phyloP scores from a whole-genome alignment of 768 basidiomycete genomes.

The Suillus bovinus region DNA sequence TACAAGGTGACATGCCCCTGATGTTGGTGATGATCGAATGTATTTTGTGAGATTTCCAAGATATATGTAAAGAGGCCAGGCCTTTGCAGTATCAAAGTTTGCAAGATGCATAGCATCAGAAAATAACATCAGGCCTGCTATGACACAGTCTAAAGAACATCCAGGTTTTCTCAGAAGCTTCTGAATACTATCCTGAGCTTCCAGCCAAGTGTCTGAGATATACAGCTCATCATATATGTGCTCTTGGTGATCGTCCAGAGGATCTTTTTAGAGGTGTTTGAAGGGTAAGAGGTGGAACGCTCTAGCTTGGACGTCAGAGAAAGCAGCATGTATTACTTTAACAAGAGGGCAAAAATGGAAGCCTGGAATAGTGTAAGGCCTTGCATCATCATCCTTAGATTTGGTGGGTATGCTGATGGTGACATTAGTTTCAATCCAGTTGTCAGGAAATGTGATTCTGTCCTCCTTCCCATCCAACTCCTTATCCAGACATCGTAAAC shows the following conservation, averaged over 20 bases:
- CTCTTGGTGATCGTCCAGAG: no score
- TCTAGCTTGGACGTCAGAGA: no score
- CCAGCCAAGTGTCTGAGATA: no score
- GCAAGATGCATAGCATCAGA: background rate
- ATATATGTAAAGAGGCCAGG: background rate
- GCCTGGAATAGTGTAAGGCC: conserved; percentile 11
- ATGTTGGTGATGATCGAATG: background rate
- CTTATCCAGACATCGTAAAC: background rate
- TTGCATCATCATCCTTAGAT: background rate
- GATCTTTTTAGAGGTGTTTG: no score
- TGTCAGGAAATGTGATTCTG: background rate
- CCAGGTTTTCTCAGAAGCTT: no score
- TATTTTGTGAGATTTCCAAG: background rate
- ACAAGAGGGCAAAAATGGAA: conserved; percentile 19
- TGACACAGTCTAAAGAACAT: no score
- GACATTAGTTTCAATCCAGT: conserved; percentile 14
- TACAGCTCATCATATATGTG: no score
- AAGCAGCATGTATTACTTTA: conserved; percentile 10
- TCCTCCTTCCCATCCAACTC: background rate
- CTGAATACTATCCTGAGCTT: no score
- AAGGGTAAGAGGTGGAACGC: no score
- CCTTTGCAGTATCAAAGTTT: background rate
- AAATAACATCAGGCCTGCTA: no score
- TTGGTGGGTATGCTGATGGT: background rate
- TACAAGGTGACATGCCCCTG: background rate